Percentiles rank a stretch among this genome's conserved stretches.
These are phyloP conservation scores for Microdochium trichocladiopsis DNA, from an alignment of 2,329 filamentous ascomycete species.

Conservation along the genomic window DNA sequence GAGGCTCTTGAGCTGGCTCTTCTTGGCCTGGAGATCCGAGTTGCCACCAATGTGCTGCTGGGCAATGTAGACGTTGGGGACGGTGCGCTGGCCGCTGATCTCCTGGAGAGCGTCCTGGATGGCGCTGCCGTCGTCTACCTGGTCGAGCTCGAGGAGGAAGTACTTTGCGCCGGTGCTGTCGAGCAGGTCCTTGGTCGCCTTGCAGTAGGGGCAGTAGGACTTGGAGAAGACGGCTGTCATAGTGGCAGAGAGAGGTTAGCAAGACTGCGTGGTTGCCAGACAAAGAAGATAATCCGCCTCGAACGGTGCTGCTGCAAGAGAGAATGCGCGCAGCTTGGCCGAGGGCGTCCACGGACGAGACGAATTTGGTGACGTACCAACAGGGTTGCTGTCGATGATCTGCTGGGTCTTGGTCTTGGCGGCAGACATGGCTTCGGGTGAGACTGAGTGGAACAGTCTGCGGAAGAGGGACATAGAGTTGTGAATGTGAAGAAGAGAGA, in stretches of 20 bases:
- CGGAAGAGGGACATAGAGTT: constrained; percentile 57
- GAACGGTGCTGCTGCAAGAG: too few relatives aligned
- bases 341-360: background rate
- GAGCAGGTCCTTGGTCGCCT: constrained; percentile 68
- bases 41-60: constrained; percentile 94
- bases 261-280: constrained; percentile 3
- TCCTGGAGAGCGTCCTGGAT: constrained; percentile 79
- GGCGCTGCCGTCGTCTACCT: constrained; percentile 70
- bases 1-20: constrained; percentile 59
- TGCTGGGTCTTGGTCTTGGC: constrained; percentile 76
- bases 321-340: background rate
- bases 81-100: constrained; percentile 77
- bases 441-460: constrained; percentile 54
- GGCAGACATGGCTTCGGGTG: constrained; percentile 66
- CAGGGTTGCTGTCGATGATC: constrained; percentile 84
- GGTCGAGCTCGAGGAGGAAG: constrained; percentile 74
- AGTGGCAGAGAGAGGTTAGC: background rate
- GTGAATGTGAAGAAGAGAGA: background rate
- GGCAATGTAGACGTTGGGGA: constrained; percentile 92
- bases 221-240: constrained; percentile 85
- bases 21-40: constrained; percentile 68
- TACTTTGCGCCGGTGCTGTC: constrained; percentile 64
- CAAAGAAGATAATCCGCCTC: background rate
- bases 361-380: constrained; percentile 70
- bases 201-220: constrained; percentile 93